Percentiles rank a stretch among this genome's conserved stretches.
Conservation (phyloP, 805 yeast genomes). For the Saccharomycopsis capsularis region DNA sequence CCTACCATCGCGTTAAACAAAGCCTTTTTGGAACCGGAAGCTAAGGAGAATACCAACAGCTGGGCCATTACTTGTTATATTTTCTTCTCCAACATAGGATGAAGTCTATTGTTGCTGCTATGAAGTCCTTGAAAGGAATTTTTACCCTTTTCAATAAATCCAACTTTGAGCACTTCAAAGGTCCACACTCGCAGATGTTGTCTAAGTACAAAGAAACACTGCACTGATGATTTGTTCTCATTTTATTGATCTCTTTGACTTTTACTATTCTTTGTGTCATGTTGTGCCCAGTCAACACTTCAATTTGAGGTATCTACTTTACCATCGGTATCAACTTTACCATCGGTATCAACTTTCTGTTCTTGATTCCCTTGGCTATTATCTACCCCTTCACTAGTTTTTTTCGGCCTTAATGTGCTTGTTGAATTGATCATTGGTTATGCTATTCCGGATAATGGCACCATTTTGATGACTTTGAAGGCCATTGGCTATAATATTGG, state of each 20-base stretch:
- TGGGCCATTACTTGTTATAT: conserved; percentile 31
- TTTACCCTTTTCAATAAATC: conserved; percentile 23
- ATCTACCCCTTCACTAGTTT: conserved; percentile 44
- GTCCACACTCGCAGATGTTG: conserved; percentile 56
- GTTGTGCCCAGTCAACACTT: conserved; percentile 43
- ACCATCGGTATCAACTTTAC: conserved; percentile 46
- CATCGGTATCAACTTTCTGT: conserved; percentile 42
- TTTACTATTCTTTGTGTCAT: conserved; percentile 43
- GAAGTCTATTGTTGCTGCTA: conserved; percentile 36
- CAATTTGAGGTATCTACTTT: conserved; percentile 55
- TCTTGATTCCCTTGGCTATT: conserved; percentile 46
- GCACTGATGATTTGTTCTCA: conserved; percentile 44
- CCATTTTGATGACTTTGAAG: conserved; percentile 46
- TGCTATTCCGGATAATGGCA: conserved; percentile 49
- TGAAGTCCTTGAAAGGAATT: conserved; percentile 31
- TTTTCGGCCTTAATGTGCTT: conserved; percentile 43
- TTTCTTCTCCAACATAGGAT: conserved; percentile 36
- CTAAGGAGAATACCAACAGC: conserved; percentile 30
- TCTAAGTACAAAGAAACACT: conserved; percentile 53
- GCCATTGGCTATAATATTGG: conserved; percentile 53
- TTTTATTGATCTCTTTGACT: conserved; percentile 37
- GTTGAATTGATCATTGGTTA: conserved; percentile 53
- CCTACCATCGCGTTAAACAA: conserved; percentile 44
- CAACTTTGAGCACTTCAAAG: conserved; percentile 31
- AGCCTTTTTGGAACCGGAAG: conserved; percentile 36